A percentile compares a stretch with the other conserved stretches of the same genome.
Conservation (phyloP, 192 early-diverging fungal species). For the Coemansia sp. region DNA sequence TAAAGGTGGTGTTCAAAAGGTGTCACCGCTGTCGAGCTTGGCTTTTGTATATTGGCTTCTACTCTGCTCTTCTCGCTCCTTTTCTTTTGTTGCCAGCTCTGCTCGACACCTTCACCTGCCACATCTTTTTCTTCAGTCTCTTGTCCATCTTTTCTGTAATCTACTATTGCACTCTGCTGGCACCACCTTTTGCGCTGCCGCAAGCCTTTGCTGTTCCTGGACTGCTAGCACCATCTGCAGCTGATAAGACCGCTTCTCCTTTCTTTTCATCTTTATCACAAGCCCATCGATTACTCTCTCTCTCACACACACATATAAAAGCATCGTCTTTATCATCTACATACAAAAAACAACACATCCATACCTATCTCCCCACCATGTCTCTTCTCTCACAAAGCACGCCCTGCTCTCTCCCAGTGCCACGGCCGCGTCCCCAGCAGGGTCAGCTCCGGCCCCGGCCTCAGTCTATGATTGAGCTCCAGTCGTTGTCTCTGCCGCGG, state of each 20-base stretch:
- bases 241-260: conserved; percentile 8
- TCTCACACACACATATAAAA: conserved; percentile 7
- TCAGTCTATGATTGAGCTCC: conserved; percentile 2
- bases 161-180: conserved; percentile 14
- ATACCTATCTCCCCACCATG: neutral
- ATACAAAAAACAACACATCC: neutral
- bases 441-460: conserved; percentile 7
- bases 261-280: conserved; percentile 13
- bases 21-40: conserved; percentile 1
- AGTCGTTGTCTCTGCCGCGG: conserved; percentile 4
- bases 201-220: conserved; percentile 9
- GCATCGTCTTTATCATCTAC: conserved; percentile 6
- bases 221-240: conserved; percentile 9
- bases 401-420: neutral
- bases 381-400: conserved; percentile 5
- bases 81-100: conserved; percentile 5
- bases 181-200: conserved; percentile 7
- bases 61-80: conserved; percentile 13
- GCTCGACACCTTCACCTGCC: conserved; percentile 5
- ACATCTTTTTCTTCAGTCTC: neutral
- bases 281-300: neutral
- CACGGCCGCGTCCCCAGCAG: conserved; percentile 8
- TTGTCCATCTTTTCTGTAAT: conserved; percentile 16
- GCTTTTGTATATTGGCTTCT: conserved; percentile 2
- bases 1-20: conserved; percentile 9